phyloP scores from a whole-genome alignment of 306 rosid genomes.

The Rubus parviflorus region DNA sequence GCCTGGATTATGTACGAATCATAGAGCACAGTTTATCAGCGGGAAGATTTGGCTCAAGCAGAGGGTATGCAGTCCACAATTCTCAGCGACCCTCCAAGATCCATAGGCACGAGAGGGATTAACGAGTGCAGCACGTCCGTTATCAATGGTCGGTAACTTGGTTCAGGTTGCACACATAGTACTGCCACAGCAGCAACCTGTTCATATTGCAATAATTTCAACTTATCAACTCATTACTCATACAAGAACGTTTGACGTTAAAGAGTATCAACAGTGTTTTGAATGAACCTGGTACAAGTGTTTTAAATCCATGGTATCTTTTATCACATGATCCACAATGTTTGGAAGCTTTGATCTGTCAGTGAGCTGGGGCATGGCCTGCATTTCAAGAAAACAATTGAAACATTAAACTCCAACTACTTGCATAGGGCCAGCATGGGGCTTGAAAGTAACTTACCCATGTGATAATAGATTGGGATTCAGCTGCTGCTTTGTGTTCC shows the following conservation, averaged over 20 bases:
- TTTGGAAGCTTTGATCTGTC: conserved; percentile 83
- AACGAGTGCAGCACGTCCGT: conserved; percentile 92
- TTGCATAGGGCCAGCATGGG: neutral
- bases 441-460: conserved; percentile 55
- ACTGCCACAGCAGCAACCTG: conserved; percentile 99
- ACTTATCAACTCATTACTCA: conserved; percentile 16
- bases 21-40: conserved; percentile 16
- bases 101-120: conserved; percentile 75
- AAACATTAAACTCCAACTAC: conserved; percentile 4
- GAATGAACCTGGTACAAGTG: conserved; percentile 83
- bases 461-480: conserved; percentile 68
- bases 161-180: conserved; percentile 86
- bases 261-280: conserved; percentile 13
- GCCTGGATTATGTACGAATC: neutral
- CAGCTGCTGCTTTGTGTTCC: conserved; percentile 51
- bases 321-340: conserved; percentile 72
- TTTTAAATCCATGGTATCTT: conserved; percentile 83
- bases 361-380: conserved; percentile 95
- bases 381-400: conserved; percentile 29
- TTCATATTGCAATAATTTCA: conserved; percentile 17
- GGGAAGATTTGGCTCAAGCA: conserved; percentile 18
- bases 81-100: conserved; percentile 87
- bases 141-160: conserved; percentile 85
- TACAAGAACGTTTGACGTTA: neutral
- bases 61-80: conserved; percentile 41